Evolutionary conservation across 495 filamentous ascomycete genomes (phyloP).

Genomic region (Penicillium silybi): DNA sequence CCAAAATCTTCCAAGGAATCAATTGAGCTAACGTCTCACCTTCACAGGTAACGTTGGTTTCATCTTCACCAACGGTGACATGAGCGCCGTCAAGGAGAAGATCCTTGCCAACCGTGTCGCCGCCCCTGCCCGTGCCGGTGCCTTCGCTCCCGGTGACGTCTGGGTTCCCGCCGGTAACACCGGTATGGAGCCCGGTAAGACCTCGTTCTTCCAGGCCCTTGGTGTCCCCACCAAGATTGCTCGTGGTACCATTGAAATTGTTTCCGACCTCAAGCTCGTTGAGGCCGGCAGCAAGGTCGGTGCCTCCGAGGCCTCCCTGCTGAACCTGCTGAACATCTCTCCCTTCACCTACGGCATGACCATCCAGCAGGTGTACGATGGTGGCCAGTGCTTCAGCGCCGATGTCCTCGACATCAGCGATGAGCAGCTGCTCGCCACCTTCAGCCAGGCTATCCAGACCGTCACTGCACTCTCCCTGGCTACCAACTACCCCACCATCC

Average conservation of each 20-base stretch:
- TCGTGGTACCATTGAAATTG: slow-evolving; percentile 99
- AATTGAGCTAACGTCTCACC: slow-evolving; percentile 1
- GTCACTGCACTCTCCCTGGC: slow-evolving; percentile 90
- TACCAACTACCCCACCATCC: slow-evolving; percentile 91
- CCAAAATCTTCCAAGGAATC: background rate
- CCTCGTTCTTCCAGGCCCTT: slow-evolving; percentile 99
- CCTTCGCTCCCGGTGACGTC: slow-evolving; percentile 84
- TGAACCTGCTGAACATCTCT: slow-evolving; percentile 99
- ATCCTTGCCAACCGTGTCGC: slow-evolving; percentile 96
- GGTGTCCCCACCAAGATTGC: slow-evolving; percentile 99
- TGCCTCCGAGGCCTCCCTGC: slow-evolving; percentile 93
- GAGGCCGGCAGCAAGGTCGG: slow-evolving; percentile 92
- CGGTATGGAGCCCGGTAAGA: slow-evolving; percentile 99
- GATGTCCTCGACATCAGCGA: slow-evolving; percentile 89
- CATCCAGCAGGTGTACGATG: slow-evolving; percentile 91
- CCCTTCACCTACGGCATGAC: slow-evolving; percentile 99
- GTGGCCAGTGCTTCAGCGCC: slow-evolving; percentile 84
- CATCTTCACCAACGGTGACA: slow-evolving; percentile 97
- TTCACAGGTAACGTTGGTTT: slow-evolving; percentile 88
- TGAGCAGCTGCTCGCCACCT: slow-evolving; percentile 79
- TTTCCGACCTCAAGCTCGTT: slow-evolving; percentile 94
- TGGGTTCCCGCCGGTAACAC: slow-evolving; percentile 97
- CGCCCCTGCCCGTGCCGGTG: slow-evolving; percentile 95
- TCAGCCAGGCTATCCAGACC: slow-evolving; percentile 76
- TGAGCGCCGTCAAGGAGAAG: slow-evolving; percentile 87